Percentiles rank a stretch among this genome's conserved stretches.
Conservation (phyloP, 768 basidiomycete species). For the Tulasnella sp. region DNA sequence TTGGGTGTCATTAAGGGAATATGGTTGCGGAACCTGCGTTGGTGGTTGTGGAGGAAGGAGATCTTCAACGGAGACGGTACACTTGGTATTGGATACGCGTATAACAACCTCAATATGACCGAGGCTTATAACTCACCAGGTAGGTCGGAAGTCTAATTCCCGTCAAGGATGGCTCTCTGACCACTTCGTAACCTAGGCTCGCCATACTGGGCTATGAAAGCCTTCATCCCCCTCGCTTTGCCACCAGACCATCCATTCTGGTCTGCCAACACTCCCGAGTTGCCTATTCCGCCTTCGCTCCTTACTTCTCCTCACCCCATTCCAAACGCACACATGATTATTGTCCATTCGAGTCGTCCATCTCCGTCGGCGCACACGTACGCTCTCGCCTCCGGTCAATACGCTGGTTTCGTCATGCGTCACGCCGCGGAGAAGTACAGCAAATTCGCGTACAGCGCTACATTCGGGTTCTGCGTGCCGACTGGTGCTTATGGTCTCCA, state of each 20-base stretch:
- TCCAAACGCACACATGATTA: slow-evolving; percentile 67
- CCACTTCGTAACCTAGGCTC: slow-evolving; percentile 47
- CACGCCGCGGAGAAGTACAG: slow-evolving; percentile 79
- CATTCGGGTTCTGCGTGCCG: slow-evolving; percentile 76
- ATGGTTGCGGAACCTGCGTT: slow-evolving; percentile 70
- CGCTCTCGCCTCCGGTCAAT: slow-evolving; percentile 76
- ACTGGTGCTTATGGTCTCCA: slow-evolving; percentile 68
- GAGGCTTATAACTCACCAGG: slow-evolving; percentile 77
- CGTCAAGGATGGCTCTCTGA: too few relatives aligned
- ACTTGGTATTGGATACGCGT: slow-evolving; percentile 57
- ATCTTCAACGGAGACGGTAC: slow-evolving; percentile 60
- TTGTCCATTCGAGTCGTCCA: slow-evolving; percentile 49
- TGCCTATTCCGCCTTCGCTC: slow-evolving; percentile 59
- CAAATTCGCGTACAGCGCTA: slow-evolving; percentile 73
- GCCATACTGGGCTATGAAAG: slow-evolving; percentile 82
- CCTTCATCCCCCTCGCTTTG: slow-evolving; percentile 67
- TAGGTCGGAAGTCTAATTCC: too few relatives aligned
- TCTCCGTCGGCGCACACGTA: slow-evolving; percentile 62
- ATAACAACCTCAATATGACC: slow-evolving; percentile 36
- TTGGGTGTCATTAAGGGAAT: slow-evolving; percentile 71
- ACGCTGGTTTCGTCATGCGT: slow-evolving; percentile 59
- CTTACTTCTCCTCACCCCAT: slow-evolving; percentile 57
- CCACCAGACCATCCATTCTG: slow-evolving; percentile 73
- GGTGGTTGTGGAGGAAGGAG: slow-evolving; percentile 61
- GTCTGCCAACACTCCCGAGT: slow-evolving; percentile 55